phyloP scores from a whole-genome alignment of 73 alveolate genomes.

The Paramecium biaurelia region DNA sequence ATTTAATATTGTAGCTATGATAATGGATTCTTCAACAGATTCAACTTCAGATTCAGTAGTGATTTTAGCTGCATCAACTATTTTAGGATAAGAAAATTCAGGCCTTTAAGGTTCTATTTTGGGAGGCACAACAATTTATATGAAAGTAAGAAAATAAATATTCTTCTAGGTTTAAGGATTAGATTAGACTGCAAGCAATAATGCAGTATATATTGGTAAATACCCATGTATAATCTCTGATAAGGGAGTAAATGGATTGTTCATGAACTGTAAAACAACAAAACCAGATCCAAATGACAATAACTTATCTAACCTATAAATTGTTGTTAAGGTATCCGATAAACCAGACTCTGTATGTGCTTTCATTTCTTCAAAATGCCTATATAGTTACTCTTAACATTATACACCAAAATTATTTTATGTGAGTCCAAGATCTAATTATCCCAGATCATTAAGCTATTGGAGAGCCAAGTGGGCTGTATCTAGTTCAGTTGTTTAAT shows the following conservation, averaged over 20 bases:
- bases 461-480: constrained; percentile 62
- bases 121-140: constrained; percentile 15
- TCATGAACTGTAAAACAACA: constrained; percentile 57
- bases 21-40: background rate
- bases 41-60: background rate
- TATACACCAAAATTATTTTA: constrained; percentile 50
- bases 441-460: constrained; percentile 27
- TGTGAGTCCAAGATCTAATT: constrained; percentile 48
- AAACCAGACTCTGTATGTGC: constrained; percentile 52
- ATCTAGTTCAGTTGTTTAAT: background rate
- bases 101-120: background rate
- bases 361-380: background rate
- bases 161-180: background rate
- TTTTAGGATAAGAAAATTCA: background rate
- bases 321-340: constrained; percentile 36
- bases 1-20: background rate
- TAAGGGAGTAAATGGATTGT: constrained; percentile 62
- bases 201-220: constrained; percentile 52
- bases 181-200: constrained; percentile 55
- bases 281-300: constrained; percentile 41
- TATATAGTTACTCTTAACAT: background rate
- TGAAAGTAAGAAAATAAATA: background rate
- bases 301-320: constrained; percentile 3
- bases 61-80: background rate
- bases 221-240: constrained; percentile 59